These are phyloP conservation scores for Chrysanthemum makinoi DNA, from an alignment of 129 eudicot species.

Conservation along the genomic window DNA sequence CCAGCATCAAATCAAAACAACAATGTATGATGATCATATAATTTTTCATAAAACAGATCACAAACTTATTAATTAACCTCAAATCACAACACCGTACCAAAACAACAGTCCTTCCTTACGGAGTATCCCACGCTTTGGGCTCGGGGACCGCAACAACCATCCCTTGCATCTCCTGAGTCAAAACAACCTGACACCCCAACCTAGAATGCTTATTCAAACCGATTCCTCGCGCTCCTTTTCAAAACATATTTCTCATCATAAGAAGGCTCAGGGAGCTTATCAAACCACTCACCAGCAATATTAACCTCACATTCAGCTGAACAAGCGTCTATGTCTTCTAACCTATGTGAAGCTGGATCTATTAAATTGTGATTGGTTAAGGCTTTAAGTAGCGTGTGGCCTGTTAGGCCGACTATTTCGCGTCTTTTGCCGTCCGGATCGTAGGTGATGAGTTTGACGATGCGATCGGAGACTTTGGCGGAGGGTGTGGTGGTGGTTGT, in stretches of 20 bases:
- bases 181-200: slow-evolving; percentile 91
- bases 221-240: slow-evolving; percentile 66
- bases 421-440: slow-evolving; percentile 78
- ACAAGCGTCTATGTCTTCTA: slow-evolving; percentile 96
- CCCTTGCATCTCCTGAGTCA: slow-evolving; percentile 74
- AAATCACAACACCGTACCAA: slow-evolving; percentile 5
- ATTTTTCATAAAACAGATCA: slow-evolving; percentile 2
- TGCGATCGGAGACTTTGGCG: slow-evolving; percentile 87
- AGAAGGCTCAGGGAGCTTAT: slow-evolving; percentile 60
- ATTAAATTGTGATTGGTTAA: slow-evolving; percentile 62
- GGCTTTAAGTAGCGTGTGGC: slow-evolving; percentile 83
- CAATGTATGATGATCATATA: not conserved
- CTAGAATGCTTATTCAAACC: slow-evolving; percentile 84
- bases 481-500: slow-evolving; percentile 44
- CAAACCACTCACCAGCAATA: slow-evolving; percentile 95
- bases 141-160: slow-evolving; percentile 99
- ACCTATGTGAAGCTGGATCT: slow-evolving; percentile 91
- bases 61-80: slow-evolving; percentile 45
- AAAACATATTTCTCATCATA: slow-evolving; percentile 90
- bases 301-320: slow-evolving; percentile 98
- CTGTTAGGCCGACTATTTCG: slow-evolving; percentile 70
- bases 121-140: slow-evolving; percentile 92
- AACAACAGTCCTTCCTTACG: slow-evolving; percentile 36
- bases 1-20: not conserved
- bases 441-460: slow-evolving; percentile 73